Evolutionary conservation across 1,284 basidiomycete species (phyloP), one percentile per base, ranked within the genome.

Genomic region (Rhizopogon parksii): DNA sequence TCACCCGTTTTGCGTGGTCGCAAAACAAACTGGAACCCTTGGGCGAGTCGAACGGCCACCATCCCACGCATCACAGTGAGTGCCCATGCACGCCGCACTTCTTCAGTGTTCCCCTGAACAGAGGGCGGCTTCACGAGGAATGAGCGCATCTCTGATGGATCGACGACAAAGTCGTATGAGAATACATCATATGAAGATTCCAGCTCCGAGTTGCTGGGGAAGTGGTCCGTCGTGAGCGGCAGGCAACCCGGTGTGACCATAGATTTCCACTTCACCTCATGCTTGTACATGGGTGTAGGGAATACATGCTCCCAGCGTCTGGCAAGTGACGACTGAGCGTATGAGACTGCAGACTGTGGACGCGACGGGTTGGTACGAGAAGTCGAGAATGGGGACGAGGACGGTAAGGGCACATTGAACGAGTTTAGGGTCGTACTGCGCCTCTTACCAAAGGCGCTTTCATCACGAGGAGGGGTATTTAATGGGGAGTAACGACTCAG

Each of bases 1-100:
- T 57, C 56, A 1, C 62, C 59, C 1, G 54, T 53, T 24, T 68
- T 68, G 11, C 59, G 59, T 21, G 79, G 68, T 56, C 73, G 71
- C 27, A 87, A 73, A 39, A 97, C 85, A 62, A 98, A 92, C 66
- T 99, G 95, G 68, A 97, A 99, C n/a, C 95, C 95, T 66, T 98
- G 94, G 6, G 88, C 83, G 6, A 99, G 77, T 12, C 95, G 78
- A 50, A 97, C 86, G 3, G 90, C 92, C 1, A 91, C 88, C 90
- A 98, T 95, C 47, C 92, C 93, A 30, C 88, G 80, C 85, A 98
- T 90, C 24, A 96, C 88, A 0, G 83, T 85, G 38, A 94, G 71
- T 0, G 92, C 91, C 78, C 83, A 86, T 53, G 83, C 73, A 54
- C 78, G 74, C 11, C 85, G 77, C 36, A 77, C 63, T n/a, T 85